These are phyloP conservation scores for Eudorina sp. DNA, from an alignment of 139 green algal species.

Conservation along the genomic window DNA sequence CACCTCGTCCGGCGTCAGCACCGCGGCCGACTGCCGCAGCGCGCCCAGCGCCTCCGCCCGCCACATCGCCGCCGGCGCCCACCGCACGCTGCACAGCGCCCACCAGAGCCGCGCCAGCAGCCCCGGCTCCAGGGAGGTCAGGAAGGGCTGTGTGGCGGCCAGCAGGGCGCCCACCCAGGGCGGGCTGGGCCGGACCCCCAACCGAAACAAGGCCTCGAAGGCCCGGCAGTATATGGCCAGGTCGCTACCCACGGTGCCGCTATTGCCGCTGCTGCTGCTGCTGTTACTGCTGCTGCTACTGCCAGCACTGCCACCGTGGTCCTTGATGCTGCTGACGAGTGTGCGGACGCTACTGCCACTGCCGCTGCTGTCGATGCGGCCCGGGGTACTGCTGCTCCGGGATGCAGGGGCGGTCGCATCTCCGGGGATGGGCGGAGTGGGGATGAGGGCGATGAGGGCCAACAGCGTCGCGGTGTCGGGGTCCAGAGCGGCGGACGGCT, in stretches of 20 bases:
- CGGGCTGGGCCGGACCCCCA: not conserved
- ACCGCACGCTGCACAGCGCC: constrained; percentile 25
- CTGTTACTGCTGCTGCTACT: no score
- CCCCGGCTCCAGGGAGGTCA: not conserved
- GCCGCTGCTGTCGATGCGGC: no score
- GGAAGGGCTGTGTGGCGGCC: not conserved
- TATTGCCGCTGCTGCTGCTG: no score
- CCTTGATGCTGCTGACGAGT: no score
- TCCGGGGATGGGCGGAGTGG: no score
- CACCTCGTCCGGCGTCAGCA: constrained; percentile 11
- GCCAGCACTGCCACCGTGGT: no score
- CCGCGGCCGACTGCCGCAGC: not conserved
- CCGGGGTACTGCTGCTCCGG: no score
- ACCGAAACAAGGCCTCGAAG: not conserved
- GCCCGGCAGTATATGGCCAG: not conserved
- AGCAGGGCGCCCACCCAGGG: not conserved
- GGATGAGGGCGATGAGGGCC: no score
- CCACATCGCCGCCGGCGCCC: not conserved
- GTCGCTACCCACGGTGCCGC: not conserved
- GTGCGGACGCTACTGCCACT: no score
- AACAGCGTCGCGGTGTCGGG: no score
- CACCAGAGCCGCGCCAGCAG: constrained; percentile 20
- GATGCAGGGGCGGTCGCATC: no score
- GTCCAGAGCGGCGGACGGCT: no score
- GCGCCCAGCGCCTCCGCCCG: not conserved